phyloP scores from a whole-genome alignment of 2,329 filamentous ascomycete genomes.

The Colletotrichum limetticola region DNA sequence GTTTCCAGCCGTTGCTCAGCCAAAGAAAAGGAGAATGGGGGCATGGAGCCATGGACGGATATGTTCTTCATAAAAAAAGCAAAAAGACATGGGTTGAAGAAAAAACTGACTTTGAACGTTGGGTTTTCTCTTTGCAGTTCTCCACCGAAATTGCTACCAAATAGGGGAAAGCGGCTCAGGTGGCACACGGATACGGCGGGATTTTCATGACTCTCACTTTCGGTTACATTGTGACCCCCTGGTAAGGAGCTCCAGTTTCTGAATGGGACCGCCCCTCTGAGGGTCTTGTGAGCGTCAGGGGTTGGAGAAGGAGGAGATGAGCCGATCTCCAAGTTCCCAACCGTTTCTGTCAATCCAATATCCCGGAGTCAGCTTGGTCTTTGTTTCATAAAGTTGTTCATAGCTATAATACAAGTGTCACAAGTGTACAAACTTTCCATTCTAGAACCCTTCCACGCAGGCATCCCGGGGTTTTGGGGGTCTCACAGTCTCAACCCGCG shows the following conservation, averaged over 20 bases:
- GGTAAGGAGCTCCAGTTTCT: background rate
- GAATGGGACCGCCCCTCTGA: background rate
- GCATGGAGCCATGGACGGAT: background rate
- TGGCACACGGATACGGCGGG: conserved; percentile 27
- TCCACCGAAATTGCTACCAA: conserved; percentile 31
- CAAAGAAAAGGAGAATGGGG: conserved; percentile 14
- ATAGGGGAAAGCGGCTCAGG: conserved; percentile 24
- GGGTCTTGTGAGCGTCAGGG: background rate
- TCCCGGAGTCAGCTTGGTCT: background rate
- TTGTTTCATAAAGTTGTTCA: background rate
- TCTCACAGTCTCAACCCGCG: background rate
- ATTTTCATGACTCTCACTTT: conserved; percentile 10
- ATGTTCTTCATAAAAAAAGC: background rate
- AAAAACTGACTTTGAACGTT: background rate
- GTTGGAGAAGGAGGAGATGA: background rate
- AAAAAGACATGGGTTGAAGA: background rate
- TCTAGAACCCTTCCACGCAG: background rate
- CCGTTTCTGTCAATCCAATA: background rate
- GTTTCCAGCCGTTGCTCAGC: conserved; percentile 31
- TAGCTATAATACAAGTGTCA: background rate
- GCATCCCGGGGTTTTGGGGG: too few relatives aligned
- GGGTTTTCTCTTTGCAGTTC: background rate
- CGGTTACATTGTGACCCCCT: conserved; percentile 9
- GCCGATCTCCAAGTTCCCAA: background rate
- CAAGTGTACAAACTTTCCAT: background rate